Evolutionary conservation across 1,284 basidiomycete genomes (phyloP), one percentile per base, ranked within the genome.

Genomic region (Malassezia pachydermatis): DNA sequence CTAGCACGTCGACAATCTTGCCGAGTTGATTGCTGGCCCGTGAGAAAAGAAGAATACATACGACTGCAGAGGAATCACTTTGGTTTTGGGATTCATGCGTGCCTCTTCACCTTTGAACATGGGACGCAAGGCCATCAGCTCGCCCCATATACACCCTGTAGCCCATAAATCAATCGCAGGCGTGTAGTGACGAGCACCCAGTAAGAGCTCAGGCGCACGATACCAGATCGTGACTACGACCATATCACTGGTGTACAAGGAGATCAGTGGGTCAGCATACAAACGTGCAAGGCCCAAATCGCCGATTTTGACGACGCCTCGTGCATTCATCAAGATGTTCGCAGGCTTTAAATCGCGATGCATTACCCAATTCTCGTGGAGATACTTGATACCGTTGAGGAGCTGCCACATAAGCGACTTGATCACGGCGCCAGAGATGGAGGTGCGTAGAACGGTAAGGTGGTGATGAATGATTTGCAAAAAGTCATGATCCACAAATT

Each of bases 161-260:
- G 90, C 88, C 92, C 92, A 99, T 82, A 98, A 84, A 73, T 99
- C 94, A 35, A 98, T 83, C 1, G 89, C 86, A 54, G 88, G 88
- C 46, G 90, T 90, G 73, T 98, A 98, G 72, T 98, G 92, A 54
- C 89, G 86, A 2, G 90, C 87, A 11, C 92, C 92, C 69, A 96
- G 78, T 8, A 96, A 78, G 2, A 96, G 79, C 72, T 98, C 92
- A 0, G 92, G 92, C 2, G 89, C 88, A 38, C 92, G 84, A 67
- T 98, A 98, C 92, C 92, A 98, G 62, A 98, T 96, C 0, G 94
- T 98, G 2, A 99, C 94, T 28, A 99, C 94, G 10, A 99, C 90
- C 72, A 96, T 96, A 75, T 98, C 92, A 17, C 71, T 86, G 81
- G 70, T 70, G 62, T 75, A 76, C 2, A 94, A 76, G 0, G 86